Conservation (phyloP, 257 asterid species). For the Knoxia roxburghii region DNA sequence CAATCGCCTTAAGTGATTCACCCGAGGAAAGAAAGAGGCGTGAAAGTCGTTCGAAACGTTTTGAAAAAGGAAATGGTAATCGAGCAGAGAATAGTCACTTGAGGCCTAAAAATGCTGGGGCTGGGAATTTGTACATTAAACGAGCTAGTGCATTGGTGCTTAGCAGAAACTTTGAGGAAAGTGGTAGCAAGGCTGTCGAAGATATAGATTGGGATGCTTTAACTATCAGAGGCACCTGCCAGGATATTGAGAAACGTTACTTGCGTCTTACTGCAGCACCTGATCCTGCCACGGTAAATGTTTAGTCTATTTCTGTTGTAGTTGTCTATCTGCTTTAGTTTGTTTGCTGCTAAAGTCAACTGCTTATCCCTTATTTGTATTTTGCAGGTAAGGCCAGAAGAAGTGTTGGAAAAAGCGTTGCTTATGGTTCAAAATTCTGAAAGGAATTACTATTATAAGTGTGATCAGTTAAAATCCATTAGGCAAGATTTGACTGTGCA, state of each 20-base stretch:
- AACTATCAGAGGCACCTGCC: slow-evolving; percentile 91
- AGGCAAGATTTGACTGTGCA: slow-evolving; percentile 99
- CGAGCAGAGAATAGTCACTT: slow-evolving; percentile 38
- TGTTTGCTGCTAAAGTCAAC: slow-evolving; percentile 7
- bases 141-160: slow-evolving; percentile 61
- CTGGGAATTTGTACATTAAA: slow-evolving; percentile 50
- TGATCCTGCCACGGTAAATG: slow-evolving; percentile 87
- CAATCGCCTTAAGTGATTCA: slow-evolving; percentile 60
- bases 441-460: slow-evolving; percentile 85
- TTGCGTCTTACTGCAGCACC: slow-evolving; percentile 99
- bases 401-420: slow-evolving; percentile 86
- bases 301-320: slow-evolving; percentile 9
- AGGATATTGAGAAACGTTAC: slow-evolving; percentile 91
- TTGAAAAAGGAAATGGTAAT: slow-evolving; percentile 73
- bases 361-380: slow-evolving; percentile 17
- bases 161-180: slow-evolving; percentile 68
- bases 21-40: slow-evolving; percentile 90
- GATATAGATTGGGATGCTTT: slow-evolving; percentile 99
- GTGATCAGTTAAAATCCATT: slow-evolving; percentile 98
- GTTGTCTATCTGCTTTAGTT: slow-evolving; percentile 13
- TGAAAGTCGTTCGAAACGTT: slow-evolving; percentile 89
- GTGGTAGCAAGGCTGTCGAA: slow-evolving; percentile 83
- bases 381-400: slow-evolving; percentile 98
- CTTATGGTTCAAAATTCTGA: slow-evolving; percentile 79
- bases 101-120: slow-evolving; percentile 40